Conservation (phyloP, 441 rosid genomes). For the Euphorbia celastroides region DNA sequence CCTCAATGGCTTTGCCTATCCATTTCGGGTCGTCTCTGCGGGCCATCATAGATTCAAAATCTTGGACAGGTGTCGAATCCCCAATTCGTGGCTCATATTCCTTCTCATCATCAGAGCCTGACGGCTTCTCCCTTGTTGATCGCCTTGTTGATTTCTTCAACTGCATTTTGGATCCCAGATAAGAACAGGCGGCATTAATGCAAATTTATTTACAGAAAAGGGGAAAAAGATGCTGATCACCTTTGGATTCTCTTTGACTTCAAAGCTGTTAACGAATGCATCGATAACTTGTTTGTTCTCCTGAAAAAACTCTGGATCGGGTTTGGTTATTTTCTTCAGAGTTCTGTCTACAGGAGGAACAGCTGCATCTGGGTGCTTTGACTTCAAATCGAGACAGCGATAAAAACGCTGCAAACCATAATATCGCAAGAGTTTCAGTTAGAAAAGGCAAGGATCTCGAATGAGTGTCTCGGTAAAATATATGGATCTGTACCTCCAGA, state of each 20-base stretch:
- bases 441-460: slow-evolving; percentile 2
- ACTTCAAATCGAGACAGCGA: slow-evolving; percentile 69
- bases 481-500: slow-evolving; percentile 51
- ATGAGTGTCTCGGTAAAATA: background rate
- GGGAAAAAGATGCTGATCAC: slow-evolving; percentile 34
- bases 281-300: slow-evolving; percentile 45
- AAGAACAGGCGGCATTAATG: background rate
- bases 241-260: slow-evolving; percentile 79
- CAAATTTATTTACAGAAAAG: too few species aligned
- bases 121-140: slow-evolving; percentile 48
- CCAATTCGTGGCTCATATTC: slow-evolving; percentile 37
- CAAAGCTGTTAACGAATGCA: slow-evolving; percentile 46
- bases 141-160: slow-evolving; percentile 55
- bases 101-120: slow-evolving; percentile 59
- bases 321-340: slow-evolving; percentile 65
- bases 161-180: slow-evolving; percentile 34
- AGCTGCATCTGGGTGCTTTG: slow-evolving; percentile 59
- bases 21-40: slow-evolving; percentile 71
- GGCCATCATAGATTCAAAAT: slow-evolving; percentile 79
- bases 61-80: slow-evolving; percentile 61
- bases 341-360: slow-evolving; percentile 77
- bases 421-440: slow-evolving; percentile 20
- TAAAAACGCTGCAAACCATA: slow-evolving; percentile 63
- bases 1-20: slow-evolving; percentile 55
- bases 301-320: slow-evolving; percentile 53